Evolutionary conservation across 768 basidiomycete genomes (phyloP).

Genomic region (Suillus variegatus): DNA sequence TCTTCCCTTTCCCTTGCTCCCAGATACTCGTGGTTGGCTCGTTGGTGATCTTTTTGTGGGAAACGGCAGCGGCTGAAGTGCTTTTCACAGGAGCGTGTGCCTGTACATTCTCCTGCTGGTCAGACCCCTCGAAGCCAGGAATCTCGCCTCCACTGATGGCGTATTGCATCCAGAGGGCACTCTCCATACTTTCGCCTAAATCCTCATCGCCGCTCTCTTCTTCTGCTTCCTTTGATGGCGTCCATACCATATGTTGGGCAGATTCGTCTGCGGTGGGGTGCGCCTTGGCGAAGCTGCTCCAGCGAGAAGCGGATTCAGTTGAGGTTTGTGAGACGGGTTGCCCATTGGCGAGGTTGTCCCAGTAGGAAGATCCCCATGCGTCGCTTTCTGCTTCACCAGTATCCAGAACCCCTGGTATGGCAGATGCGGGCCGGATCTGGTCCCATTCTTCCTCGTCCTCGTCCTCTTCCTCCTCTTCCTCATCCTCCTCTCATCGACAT

Average conservation of each 20-base stretch:
- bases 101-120: slow-evolving; percentile 2
- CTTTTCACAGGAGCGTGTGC: not conserved
- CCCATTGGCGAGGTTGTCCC: slow-evolving; percentile 29
- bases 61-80: not conserved
- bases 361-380: slow-evolving; percentile 18
- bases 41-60: slow-evolving; percentile 10
- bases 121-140: slow-evolving; percentile 14
- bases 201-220: slow-evolving; percentile 27
- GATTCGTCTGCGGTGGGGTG: slow-evolving; percentile 16
- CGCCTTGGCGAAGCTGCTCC: slow-evolving; percentile 23
- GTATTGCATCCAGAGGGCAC: slow-evolving; percentile 31
- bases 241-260: slow-evolving; percentile 29
- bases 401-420: not conserved
- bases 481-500: slow-evolving; percentile 15
- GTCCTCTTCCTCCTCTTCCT: not conserved
- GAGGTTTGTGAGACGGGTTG: slow-evolving; percentile 16
- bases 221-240: slow-evolving; percentile 18
- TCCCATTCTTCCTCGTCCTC: slow-evolving; percentile 26
- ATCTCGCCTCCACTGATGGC: slow-evolving; percentile 29
- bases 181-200: slow-evolving; percentile 19
- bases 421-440: slow-evolving; percentile 20
- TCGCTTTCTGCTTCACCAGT: not conserved
- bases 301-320: slow-evolving; percentile 9
- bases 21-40: slow-evolving; percentile 15
- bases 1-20: slow-evolving; percentile 28